Base-by-base conservation (phyloP, 345 rosid genomes). In the Cardamine occulta region DNA sequence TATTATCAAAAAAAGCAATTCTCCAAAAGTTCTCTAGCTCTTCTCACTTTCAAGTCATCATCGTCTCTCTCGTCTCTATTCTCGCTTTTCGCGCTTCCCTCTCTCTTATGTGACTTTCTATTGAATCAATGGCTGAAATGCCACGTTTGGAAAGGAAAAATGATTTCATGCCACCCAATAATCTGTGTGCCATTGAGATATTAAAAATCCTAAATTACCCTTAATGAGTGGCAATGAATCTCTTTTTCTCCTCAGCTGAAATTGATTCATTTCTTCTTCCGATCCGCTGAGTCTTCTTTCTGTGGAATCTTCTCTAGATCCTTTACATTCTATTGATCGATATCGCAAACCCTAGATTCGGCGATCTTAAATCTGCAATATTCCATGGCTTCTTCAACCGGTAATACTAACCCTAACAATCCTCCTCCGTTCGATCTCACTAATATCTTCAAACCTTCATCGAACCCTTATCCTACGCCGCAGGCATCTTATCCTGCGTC, bases 401-500 rank as follows among this genome's bases (percentile, higher is more conserved):
- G 79, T 40, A 78, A 77, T 64, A 80, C 84, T 47, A 86, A 79
- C 67, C 82, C 81, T 44, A 63, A 31, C 53, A 80, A 57, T 60
- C 70, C 37, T 58, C 70, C 51, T 29, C 82, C 79, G 9, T 83
- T 83, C 49, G 85, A 85, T 71, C 47, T 85, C 58, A 71, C 66
- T 42, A 84, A 62, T 24, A 65, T 79, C 80, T 84, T 85, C 81
- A 81, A 68, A 68, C 81, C 80, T 69, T 42, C 85, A 28, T 37
- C 85, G 34, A 68, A 68, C 17, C 84, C 84, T 45, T 80, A 60
- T 59, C 79, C 85, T 6, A 51, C 86, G 3, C 87, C 77, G 15
- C 63, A 85, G 9, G 82, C 88, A 2, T 86, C 89, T 62, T 91
- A 81, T 51, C 96, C 92, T 72, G 83, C 88, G 7, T 83, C 92